These are phyloP conservation scores for Ailanthus altissimus DNA, from an alignment of 345 rosid species.

Conservation along the genomic window DNA sequence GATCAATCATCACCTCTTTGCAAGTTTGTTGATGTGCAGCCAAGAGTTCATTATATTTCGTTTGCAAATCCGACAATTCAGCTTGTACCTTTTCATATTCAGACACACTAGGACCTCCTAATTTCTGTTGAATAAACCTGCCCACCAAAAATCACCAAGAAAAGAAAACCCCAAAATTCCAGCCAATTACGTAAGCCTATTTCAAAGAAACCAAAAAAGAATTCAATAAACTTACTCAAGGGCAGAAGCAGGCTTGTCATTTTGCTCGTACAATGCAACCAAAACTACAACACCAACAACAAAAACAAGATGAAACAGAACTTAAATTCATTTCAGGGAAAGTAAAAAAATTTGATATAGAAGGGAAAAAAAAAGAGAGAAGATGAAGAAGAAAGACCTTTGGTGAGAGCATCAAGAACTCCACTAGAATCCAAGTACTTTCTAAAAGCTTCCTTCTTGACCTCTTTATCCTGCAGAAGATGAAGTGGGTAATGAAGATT, in stretches of 20 bases:
- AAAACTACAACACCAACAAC: constrained; percentile 49
- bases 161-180: not conserved
- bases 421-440: constrained; percentile 86
- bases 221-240: constrained; percentile 63
- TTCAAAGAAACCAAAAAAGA: not conserved
- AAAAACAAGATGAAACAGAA: not conserved
- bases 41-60: constrained; percentile 67
- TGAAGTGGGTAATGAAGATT: constrained; percentile 7
- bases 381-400: constrained; percentile 40
- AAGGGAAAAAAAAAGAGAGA: not conserved
- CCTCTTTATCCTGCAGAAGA: constrained; percentile 72
- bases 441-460: constrained; percentile 86
- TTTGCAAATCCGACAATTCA: constrained; percentile 67
- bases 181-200: not conserved
- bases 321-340: constrained; percentile 10
- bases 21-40: constrained; percentile 64
- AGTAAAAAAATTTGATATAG: not conserved
- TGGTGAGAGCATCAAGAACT: constrained; percentile 80
- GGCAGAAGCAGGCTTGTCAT: constrained; percentile 90
- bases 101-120: constrained; percentile 73
- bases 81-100: constrained; percentile 88
- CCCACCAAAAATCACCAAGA: not conserved
- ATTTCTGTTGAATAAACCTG: constrained; percentile 84
- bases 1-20: constrained; percentile 53
- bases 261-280: constrained; percentile 84